Percentiles rank a stretch among this genome's conserved stretches.
Conservation (phyloP, 2,329 filamentous ascomycete species). For the Verticillium tricorpus region DNA sequence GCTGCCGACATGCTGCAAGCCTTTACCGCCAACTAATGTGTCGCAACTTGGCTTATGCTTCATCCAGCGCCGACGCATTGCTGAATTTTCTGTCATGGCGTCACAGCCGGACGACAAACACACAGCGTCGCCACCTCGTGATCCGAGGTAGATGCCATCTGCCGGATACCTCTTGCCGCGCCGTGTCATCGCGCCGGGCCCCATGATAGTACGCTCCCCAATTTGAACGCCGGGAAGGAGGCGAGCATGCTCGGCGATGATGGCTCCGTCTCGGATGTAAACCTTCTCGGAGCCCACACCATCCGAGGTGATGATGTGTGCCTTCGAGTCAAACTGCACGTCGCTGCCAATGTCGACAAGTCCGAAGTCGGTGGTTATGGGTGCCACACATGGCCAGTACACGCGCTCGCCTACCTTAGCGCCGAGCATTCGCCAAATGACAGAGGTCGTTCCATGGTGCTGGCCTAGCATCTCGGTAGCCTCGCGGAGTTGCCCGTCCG, state of each 20-base stretch:
- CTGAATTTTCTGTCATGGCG: slow-evolving; percentile 7
- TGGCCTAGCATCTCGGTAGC: slow-evolving; percentile 47
- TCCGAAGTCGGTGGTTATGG: slow-evolving; percentile 48
- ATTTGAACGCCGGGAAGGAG: slow-evolving; percentile 46
- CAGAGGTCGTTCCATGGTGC: slow-evolving; percentile 51
- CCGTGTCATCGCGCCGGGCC: slow-evolving; percentile 46
- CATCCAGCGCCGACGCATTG: slow-evolving; percentile 9
- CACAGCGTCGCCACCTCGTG: slow-evolving; percentile 44
- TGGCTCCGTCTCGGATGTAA: slow-evolving; percentile 41
- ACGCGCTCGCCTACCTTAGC: slow-evolving; percentile 46
- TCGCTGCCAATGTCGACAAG: slow-evolving; percentile 51
- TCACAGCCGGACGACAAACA: slow-evolving; percentile 25
- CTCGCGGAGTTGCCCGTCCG: slow-evolving; percentile 36
- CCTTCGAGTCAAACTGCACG: slow-evolving; percentile 55
- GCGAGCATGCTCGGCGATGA: slow-evolving; percentile 53
- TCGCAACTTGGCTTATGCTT: neutral
- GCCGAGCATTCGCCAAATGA: slow-evolving; percentile 46
- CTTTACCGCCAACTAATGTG: slow-evolving; percentile 13
- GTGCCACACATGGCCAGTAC: slow-evolving; percentile 55
- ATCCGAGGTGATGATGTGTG: slow-evolving; percentile 49
- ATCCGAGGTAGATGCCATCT: slow-evolving; percentile 46
- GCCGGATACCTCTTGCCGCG: slow-evolving; percentile 38
- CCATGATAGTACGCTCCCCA: slow-evolving; percentile 44
- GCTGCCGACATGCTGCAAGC: slow-evolving; percentile 18
- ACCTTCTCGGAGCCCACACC: slow-evolving; percentile 42